Percentiles rank a stretch among this genome's conserved stretches.
Evolutionary conservation across 768 basidiomycete genomes (phyloP).

Genomic region (Flagelloscypha sp.): DNA sequence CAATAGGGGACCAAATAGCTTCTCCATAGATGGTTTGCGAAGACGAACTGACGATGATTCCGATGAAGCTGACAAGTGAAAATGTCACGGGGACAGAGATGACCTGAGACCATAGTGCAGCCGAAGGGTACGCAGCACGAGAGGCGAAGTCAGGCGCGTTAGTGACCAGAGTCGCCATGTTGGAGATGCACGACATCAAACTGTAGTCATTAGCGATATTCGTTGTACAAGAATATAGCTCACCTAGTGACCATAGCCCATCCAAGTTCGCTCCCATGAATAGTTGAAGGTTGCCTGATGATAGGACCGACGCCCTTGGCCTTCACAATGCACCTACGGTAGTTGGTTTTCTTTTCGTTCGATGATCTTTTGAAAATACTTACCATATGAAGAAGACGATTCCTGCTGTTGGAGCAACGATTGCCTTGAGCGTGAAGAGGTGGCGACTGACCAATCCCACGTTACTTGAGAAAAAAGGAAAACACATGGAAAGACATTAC

Average conservation of each 20-base stretch:
- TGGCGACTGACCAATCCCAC: constrained; percentile 40
- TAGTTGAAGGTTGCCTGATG: constrained; percentile 50
- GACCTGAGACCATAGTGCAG: constrained; percentile 58
- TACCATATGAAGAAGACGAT: constrained; percentile 72
- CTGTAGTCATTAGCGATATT: too few relatives aligned
- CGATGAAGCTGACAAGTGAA: constrained; percentile 68
- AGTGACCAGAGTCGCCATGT: constrained; percentile 68
- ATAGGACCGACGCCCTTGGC: constrained; percentile 75
- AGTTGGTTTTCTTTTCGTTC: too few relatives aligned
- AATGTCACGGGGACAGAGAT: constrained; percentile 67
- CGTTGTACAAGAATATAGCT: too few relatives aligned
- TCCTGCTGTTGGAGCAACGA: constrained; percentile 63
- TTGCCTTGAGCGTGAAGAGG: constrained; percentile 72
- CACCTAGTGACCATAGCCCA: constrained; percentile 74
- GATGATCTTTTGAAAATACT: too few relatives aligned
- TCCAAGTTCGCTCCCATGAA: constrained; percentile 59
- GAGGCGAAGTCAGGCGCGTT: constrained; percentile 76
- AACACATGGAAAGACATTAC: constrained; percentile 29
- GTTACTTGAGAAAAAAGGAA: constrained; percentile 2
- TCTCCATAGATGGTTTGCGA: constrained; percentile 69
- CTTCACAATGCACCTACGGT: constrained; percentile 66
- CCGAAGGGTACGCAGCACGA: constrained; percentile 46
- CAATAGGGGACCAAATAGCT: constrained; percentile 73
- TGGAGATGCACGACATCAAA: constrained; percentile 73
- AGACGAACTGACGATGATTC: constrained; percentile 76